A percentile compares a stretch with the other conserved stretches of the same genome.
phyloP scores from a whole-genome alignment of 768 basidiomycete species.

The Trametes cubensis region DNA sequence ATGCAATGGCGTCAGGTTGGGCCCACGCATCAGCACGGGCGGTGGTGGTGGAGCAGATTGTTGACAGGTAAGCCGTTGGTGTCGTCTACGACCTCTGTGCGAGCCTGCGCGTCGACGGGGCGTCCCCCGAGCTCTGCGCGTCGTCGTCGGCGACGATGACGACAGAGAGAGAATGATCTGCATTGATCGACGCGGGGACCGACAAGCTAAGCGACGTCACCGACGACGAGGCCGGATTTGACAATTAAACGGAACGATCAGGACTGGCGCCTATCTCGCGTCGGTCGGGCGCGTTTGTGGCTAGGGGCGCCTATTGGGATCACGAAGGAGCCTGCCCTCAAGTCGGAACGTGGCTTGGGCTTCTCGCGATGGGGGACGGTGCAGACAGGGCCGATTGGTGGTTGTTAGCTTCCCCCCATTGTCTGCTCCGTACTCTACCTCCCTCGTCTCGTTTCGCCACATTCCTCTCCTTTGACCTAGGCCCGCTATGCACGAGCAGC shows the following conservation, averaged over 20 bases:
- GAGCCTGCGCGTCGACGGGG: no score
- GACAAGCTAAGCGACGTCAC: slow-evolving; percentile 10
- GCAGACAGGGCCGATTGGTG: slow-evolving; percentile 9
- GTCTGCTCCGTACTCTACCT: slow-evolving; percentile 29
- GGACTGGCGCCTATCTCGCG: slow-evolving; percentile 16
- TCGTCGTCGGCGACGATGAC: background rate
- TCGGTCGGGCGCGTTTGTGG: slow-evolving; percentile 6
- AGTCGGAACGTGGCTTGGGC: slow-evolving; percentile 24
- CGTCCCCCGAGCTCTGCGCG: background rate
- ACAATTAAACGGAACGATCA: slow-evolving; percentile 25
- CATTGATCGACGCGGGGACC: slow-evolving; percentile 10
- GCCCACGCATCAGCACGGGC: background rate
- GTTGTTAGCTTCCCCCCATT: slow-evolving; percentile 29
- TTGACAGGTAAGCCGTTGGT: background rate
- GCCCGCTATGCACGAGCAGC: slow-evolving; percentile 43
- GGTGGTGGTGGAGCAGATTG: background rate
- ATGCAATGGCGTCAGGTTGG: background rate
- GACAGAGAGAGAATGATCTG: background rate
- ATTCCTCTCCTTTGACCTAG: slow-evolving; percentile 27
- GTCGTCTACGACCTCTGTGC: background rate
- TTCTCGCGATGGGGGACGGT: slow-evolving; percentile 24
- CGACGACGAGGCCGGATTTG: slow-evolving; percentile 1
- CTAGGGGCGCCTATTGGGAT: slow-evolving; percentile 1
- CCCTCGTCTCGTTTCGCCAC: slow-evolving; percentile 17
- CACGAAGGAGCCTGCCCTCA: slow-evolving; percentile 25